Conservation (phyloP, 345 rosid species). For the Eutrema yunnanense region DNA sequence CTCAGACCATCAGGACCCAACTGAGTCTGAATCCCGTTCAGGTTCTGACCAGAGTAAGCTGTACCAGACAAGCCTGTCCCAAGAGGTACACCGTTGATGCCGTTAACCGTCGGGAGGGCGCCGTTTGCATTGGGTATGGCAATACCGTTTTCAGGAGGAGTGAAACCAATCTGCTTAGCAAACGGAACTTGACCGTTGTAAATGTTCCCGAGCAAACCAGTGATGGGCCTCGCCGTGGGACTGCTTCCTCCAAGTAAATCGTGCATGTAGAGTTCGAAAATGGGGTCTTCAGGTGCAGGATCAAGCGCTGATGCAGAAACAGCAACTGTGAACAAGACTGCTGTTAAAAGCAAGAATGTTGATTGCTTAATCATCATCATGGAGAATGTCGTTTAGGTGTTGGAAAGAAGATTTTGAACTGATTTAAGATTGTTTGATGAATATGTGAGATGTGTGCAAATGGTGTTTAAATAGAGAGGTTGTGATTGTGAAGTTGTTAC, state of each 20-base stretch:
- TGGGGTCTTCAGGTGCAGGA: constrained; percentile 40
- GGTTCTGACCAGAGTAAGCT: constrained; percentile 37
- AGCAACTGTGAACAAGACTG: constrained; percentile 30
- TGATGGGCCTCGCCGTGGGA: constrained; percentile 85
- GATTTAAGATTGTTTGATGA: constrained; percentile 21
- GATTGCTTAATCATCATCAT: constrained; percentile 46
- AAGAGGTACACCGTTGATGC: constrained; percentile 73
- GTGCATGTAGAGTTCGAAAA: constrained; percentile 82
- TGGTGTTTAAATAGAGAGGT: constrained; percentile 40
- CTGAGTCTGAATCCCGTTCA: constrained; percentile 59
- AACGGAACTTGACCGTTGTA: constrained; percentile 93
- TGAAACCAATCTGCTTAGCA: constrained; percentile 75
- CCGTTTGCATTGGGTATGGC: constrained; percentile 90
- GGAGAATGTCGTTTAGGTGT: neutral
- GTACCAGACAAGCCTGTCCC: constrained; percentile 93
- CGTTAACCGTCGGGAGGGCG: constrained; percentile 75
- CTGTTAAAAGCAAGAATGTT: constrained; percentile 25
- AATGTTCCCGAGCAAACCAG: constrained; percentile 91
- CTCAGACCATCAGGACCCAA: constrained; percentile 82
- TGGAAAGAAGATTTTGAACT: neutral
- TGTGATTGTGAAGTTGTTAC: constrained; percentile 40
- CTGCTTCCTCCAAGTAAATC: constrained; percentile 88
- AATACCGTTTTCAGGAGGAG: constrained; percentile 57
- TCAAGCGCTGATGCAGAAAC: constrained; percentile 38
- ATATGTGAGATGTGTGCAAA: constrained; percentile 17